phyloP scores from a whole-genome alignment of 129 eudicot species.

The Sambucus nigra region DNA sequence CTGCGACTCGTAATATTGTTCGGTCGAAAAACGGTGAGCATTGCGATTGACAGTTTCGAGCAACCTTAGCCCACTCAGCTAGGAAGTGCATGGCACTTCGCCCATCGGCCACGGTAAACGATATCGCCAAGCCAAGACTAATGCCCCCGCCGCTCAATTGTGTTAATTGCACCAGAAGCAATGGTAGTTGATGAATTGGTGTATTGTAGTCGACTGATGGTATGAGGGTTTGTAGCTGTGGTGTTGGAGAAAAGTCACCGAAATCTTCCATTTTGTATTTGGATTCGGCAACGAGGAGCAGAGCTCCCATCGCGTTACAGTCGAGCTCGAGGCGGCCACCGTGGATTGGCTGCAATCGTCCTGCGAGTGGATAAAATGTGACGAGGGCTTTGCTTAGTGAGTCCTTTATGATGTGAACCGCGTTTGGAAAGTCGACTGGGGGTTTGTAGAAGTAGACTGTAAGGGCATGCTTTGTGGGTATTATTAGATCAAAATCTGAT shows the following conservation, averaged over 20 bases:
- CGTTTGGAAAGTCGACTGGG: too few species aligned
- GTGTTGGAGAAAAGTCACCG: conserved; percentile 29
- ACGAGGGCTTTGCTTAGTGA: too few species aligned
- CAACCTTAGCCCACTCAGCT: conserved; percentile 56
- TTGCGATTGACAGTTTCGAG: conserved; percentile 32
- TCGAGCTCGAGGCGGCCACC: conserved; percentile 23
- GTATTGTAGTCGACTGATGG: conserved; percentile 38
- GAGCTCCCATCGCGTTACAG: conserved; percentile 25
- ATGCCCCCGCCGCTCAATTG: conserved; percentile 54
- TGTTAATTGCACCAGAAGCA: conserved; percentile 30
- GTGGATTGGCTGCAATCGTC: not conserved
- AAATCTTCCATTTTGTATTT: conserved; percentile 25
- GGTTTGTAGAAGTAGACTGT: too few species aligned
- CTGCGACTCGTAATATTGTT: conserved; percentile 20
- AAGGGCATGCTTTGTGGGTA: too few species aligned
- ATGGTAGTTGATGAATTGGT: conserved; percentile 28
- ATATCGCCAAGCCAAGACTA: conserved; percentile 34
- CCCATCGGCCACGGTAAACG: conserved; percentile 57
- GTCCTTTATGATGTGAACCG: too few species aligned
- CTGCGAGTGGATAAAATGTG: too few species aligned
- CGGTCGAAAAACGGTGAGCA: conserved; percentile 38
- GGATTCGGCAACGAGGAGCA: conserved; percentile 18
- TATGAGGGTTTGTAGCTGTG: conserved; percentile 23
- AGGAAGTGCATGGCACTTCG: conserved; percentile 58
- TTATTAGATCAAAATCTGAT: too few species aligned